A percentile compares a stretch with the other conserved stretches of the same genome.
phyloP scores from a whole-genome alignment of 257 asterid genomes.

The Penstemon newberryi region DNA sequence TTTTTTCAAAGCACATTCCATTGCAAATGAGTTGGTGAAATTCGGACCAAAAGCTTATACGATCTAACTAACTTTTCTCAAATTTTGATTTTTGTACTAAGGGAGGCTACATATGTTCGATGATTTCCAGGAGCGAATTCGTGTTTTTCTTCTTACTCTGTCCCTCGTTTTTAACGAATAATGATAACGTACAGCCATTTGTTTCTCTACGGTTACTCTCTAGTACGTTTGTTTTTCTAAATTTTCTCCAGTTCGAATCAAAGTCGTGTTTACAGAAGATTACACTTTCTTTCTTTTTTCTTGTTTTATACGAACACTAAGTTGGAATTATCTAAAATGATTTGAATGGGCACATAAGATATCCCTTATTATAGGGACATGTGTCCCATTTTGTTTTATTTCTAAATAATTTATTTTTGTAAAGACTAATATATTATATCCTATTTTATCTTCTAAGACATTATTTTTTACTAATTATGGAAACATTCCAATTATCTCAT shows the following conservation, averaged over 20 bases:
- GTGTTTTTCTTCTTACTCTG: slow-evolving; percentile 7
- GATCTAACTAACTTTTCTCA: neutral
- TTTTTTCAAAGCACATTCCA: slow-evolving; percentile 35
- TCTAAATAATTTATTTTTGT: too few species aligned
- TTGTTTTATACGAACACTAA: too few species aligned
- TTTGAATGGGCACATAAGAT: too few species aligned
- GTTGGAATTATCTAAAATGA: too few species aligned
- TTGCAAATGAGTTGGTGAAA: slow-evolving; percentile 20
- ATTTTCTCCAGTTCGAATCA: neutral
- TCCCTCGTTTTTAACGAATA: slow-evolving; percentile 25
- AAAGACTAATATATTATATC: too few species aligned
- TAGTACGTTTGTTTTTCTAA: neutral
- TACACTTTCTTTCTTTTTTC: too few species aligned
- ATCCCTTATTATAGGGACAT: too few species aligned
- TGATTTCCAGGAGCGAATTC: slow-evolving; percentile 18
- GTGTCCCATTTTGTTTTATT: too few species aligned
- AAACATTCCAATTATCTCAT: too few species aligned
- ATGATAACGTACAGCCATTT: neutral
- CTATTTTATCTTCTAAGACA: too few species aligned
- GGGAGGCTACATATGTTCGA: slow-evolving; percentile 6
- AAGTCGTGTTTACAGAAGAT: neutral
- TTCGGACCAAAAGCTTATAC: neutral
- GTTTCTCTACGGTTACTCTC: slow-evolving; percentile 4
- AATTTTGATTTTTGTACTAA: neutral
- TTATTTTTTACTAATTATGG: too few species aligned